These are phyloP conservation scores for Symbiodinium natans DNA, from an alignment of 73 alveolate genomes.

Conservation along the genomic window DNA sequence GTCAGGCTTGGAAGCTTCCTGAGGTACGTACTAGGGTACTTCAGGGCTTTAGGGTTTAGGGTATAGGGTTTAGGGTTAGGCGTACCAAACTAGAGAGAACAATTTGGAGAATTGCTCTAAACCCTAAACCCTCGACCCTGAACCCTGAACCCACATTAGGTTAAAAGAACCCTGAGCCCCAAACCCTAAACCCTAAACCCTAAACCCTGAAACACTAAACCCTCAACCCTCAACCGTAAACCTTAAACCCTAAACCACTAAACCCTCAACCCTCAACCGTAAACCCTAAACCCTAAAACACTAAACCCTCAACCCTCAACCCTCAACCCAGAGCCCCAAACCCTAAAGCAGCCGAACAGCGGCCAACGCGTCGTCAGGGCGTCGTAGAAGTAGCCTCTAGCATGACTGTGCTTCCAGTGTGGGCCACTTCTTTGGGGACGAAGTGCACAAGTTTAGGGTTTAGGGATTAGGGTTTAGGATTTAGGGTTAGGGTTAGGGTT, in stretches of 20 bases:
- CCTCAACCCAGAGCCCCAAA: neutral
- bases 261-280: neutral
- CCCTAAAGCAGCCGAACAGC: neutral
- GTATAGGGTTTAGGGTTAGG: too few species aligned
- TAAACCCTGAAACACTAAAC: neutral
- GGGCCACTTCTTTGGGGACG: neutral
- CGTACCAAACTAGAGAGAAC: too few species aligned
- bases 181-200: neutral
- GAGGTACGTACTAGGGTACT: too few species aligned
- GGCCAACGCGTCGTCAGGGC: slow-evolving; percentile 10
- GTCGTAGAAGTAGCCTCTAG: neutral
- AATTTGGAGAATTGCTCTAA: neutral
- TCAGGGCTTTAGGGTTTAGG: too few species aligned
- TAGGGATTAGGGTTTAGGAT: neutral
- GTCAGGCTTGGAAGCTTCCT: too few species aligned
- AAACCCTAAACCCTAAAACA: neutral
- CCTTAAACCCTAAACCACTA: neutral
- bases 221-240: too few species aligned
- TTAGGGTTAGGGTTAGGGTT: too few species aligned
- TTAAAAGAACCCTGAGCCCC: too few species aligned
- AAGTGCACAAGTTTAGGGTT: neutral
- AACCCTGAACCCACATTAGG: too few species aligned
- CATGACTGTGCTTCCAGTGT: too few species aligned
- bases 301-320: neutral
- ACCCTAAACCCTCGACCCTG: neutral